Evolutionary conservation across 306 rosid species (phyloP).

Genomic region (Cicer judaicum): DNA sequence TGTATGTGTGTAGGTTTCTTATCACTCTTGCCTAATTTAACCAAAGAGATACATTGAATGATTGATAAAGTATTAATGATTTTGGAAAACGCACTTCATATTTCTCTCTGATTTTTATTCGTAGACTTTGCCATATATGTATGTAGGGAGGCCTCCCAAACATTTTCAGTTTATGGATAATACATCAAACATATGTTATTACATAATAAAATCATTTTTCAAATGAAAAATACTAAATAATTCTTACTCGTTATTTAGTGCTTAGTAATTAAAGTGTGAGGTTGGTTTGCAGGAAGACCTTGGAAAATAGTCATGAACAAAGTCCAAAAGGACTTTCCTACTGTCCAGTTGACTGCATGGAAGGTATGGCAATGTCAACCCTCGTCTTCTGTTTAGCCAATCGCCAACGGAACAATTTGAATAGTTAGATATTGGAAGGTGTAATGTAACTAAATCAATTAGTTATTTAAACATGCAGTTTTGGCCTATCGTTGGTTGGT

Average conservation of each 20-base stretch:
- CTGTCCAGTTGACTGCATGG: constrained; percentile 89
- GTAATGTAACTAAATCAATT: neutral
- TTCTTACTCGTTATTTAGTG: constrained; percentile 7
- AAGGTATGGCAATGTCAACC: constrained; percentile 60
- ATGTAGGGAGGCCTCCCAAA: neutral
- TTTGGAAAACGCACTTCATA: neutral
- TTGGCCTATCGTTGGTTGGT: constrained; percentile 94
- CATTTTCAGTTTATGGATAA: neutral
- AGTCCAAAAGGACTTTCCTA: constrained; percentile 73
- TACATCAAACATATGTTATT: neutral
- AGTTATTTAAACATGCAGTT: constrained; percentile 59
- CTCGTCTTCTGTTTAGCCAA: constrained; percentile 18
- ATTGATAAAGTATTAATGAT: constrained; percentile 16
- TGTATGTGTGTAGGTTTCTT: neutral
- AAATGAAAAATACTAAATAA: neutral
- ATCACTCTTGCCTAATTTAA: constrained; percentile 1
- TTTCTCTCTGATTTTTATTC: constrained; percentile 16
- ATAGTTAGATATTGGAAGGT: constrained; percentile 32
- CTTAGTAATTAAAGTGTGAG: constrained; percentile 31
- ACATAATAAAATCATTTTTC: neutral
- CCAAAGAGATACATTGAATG: neutral
- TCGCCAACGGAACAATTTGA: constrained; percentile 1
- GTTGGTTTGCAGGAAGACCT: constrained; percentile 70
- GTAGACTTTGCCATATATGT: neutral
- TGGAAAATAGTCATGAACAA: constrained; percentile 68